These are phyloP conservation scores for Dendrobium catenatum DNA, from an alignment of 106 monocot genomes.

Conservation along the genomic window DNA sequence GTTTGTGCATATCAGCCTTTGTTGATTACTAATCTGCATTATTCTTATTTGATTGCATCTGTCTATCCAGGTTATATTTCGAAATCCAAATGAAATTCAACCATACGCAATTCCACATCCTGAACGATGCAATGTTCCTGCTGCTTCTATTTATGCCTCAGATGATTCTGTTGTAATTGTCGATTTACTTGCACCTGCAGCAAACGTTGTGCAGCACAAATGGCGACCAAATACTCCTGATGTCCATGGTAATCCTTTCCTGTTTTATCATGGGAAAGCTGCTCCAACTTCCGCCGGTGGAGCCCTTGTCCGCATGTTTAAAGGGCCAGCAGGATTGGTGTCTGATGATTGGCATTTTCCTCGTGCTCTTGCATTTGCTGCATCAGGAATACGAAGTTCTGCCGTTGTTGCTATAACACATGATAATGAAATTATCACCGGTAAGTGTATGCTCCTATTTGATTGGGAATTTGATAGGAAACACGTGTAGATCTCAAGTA, in stretches of 20 bases:
- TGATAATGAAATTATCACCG: slow-evolving; percentile 73
- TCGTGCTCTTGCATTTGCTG: slow-evolving; percentile 70
- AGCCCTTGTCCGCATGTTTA: slow-evolving; percentile 86
- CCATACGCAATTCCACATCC: slow-evolving; percentile 71
- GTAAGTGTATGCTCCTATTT: slow-evolving; percentile 18
- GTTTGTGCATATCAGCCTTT: not conserved
- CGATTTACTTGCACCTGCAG: slow-evolving; percentile 71
- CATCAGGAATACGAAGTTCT: slow-evolving; percentile 57
- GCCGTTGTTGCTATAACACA: slow-evolving; percentile 76
- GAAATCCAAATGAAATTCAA: slow-evolving; percentile 66
- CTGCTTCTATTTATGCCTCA: slow-evolving; percentile 65
- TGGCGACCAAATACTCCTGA: slow-evolving; percentile 95
- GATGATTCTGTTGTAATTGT: slow-evolving; percentile 81
- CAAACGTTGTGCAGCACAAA: slow-evolving; percentile 68
- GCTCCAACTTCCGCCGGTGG: slow-evolving; percentile 48
- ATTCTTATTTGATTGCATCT: not conserved
- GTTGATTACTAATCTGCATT: not conserved
- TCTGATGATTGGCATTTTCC: slow-evolving; percentile 76
- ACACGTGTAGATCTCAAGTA: too few species aligned
- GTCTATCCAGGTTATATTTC: slow-evolving; percentile 68
- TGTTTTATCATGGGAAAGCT: slow-evolving; percentile 79
- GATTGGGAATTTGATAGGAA: too few species aligned
- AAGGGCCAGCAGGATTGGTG: slow-evolving; percentile 41
- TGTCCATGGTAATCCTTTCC: slow-evolving; percentile 83
- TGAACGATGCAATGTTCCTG: slow-evolving; percentile 86